Evolutionary conservation across 345 rosid species (phyloP).

Genomic region (Lenwebbia sp.): DNA sequence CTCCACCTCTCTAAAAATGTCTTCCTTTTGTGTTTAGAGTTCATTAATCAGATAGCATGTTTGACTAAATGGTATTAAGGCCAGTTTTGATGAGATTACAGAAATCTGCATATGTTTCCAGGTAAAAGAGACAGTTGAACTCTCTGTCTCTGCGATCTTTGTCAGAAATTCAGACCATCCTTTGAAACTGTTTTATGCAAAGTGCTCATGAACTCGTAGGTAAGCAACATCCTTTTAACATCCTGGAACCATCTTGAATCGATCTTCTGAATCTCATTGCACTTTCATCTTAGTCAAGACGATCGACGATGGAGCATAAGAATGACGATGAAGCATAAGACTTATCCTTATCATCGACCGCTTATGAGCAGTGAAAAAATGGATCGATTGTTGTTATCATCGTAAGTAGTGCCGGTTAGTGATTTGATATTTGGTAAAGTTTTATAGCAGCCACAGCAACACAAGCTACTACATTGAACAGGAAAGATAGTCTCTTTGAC

Average conservation of each 20-base stretch:
- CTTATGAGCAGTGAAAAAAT: background rate
- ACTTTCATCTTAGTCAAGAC: background rate
- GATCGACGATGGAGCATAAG: background rate
- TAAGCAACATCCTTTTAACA: background rate
- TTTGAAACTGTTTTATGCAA: background rate
- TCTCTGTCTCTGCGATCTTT: background rate
- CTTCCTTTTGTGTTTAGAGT: background rate
- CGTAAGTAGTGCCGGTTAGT: background rate
- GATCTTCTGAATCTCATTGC: background rate
- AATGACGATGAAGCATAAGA: background rate
- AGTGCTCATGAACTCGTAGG: background rate
- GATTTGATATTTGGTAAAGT: background rate
- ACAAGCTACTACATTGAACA: background rate
- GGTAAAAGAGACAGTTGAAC: background rate
- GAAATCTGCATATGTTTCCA: background rate
- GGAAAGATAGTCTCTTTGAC: background rate
- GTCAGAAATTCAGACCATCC: background rate
- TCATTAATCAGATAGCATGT: background rate
- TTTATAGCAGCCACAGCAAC: background rate
- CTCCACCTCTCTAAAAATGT: background rate
- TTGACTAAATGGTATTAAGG: background rate
- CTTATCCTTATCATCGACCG: background rate
- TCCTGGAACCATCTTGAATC: background rate
- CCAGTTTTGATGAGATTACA: background rate
- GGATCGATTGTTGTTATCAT: background rate